Evolutionary conservation across 495 filamentous ascomycete species (phyloP), one percentile per base, ranked within the genome.

Genomic region (Endocarpon pusillum): DNA sequence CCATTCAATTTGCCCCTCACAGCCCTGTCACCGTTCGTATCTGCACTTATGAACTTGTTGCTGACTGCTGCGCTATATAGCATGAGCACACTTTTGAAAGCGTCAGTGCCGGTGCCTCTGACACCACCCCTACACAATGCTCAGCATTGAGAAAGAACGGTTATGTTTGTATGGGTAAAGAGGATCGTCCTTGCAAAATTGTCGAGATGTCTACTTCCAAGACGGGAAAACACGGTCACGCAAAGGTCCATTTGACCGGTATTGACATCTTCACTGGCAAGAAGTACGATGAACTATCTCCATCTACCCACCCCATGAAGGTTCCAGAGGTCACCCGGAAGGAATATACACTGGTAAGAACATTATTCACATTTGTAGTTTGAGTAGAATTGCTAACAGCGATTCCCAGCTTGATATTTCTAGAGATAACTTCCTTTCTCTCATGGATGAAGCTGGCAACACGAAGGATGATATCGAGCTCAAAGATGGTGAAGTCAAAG

Each of bases 231-330:
- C 89, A 99, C 79, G 89, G 89, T 60, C 89, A 99, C 78, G 89
- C 89, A 61, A 99, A 99, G 78, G 89, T 96, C 57, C 85, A 99
- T 69, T 62, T 99, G 41, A 75, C 91, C 49, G 89, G 81, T 53
- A 74, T 87, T 56, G 89, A 99, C 57, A 94, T 99, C 69, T 99
- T 99, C 72, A 99, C 85, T 41, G 72, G 72, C 71, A 96, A 96
- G 81, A 99, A 99, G 74, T 67, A 89, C 39, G 89, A 99, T 71
- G 89, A 99, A 62, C 79, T 99, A 39, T 96, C 80, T 65, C 89
- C 89, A 41, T 96, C 89, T 57, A 99, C 89, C 73, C 89, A 99
- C 76, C 96, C 96, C 73, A 99, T 99, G 89, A 83, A 99, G 53
- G 89, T 99, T 45, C 89, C 89, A 58, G 73, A 82, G 59, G 87